These are phyloP conservation scores for Conringia planisiliqua DNA, from an alignment of 345 rosid genomes.

Conservation along the genomic window DNA sequence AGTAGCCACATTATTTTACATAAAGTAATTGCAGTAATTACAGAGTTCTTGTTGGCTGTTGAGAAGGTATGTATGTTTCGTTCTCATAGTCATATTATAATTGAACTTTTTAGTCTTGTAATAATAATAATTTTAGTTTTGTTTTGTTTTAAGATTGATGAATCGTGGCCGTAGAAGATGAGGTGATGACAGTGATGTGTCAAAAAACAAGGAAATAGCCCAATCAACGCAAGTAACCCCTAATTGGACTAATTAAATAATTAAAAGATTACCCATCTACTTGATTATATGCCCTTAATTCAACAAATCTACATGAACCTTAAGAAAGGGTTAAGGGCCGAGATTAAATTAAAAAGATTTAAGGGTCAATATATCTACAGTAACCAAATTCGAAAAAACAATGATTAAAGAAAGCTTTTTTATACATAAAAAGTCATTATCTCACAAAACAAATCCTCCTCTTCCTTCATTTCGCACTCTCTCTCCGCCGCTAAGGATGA, in stretches of 20 bases:
- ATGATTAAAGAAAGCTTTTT: background rate
- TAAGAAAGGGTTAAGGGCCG: constrained; percentile 37
- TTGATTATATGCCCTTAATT: constrained; percentile 23
- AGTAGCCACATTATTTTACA: too few species aligned
- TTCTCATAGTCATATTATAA: too few species aligned
- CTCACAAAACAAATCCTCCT: constrained; percentile 9
- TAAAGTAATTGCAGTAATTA: too few species aligned
- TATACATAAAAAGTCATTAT: constrained; percentile 5
- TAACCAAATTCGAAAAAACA: background rate
- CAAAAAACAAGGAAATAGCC: constrained; percentile 20
- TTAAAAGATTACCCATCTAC: background rate
- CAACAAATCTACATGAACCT: constrained; percentile 22
- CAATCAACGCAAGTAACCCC: constrained; percentile 11
- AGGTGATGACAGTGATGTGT: constrained; percentile 18
- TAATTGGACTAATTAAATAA: constrained; percentile 17
- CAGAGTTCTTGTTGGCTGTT: too few species aligned
- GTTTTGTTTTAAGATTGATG: background rate
- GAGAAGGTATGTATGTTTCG: too few species aligned
- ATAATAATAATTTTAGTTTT: background rate
- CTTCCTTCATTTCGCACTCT: background rate
- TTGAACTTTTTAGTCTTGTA: background rate
- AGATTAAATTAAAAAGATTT: constrained; percentile 7
- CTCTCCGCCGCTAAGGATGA: constrained; percentile 19
- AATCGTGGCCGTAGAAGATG: constrained; percentile 10
- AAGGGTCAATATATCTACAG: constrained; percentile 38